Base-by-base conservation (phyloP, 805 yeast species). In the Candida easanensis region DNA sequence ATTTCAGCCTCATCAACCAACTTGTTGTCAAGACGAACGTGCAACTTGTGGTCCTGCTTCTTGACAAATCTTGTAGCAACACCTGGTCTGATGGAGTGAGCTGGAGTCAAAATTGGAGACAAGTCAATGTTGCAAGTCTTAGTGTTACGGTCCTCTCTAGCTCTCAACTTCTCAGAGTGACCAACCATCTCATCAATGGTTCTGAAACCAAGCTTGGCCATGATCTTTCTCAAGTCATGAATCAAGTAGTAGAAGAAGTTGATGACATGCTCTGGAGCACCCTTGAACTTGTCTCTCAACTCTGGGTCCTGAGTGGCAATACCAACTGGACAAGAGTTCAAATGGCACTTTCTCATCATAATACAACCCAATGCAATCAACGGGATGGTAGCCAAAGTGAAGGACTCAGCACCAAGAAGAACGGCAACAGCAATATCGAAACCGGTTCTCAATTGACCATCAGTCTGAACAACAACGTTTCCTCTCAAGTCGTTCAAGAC, bases 181-280 rank as follows among this genome's bases (percentile, higher is more conserved):
- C 99, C 99, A 57, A 91, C 90, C 99, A 91, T 91, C 73, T 93
- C 99, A 65, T 88, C 91, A 63, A 91, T 80, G 41, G 96, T 88
- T 63, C 98, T 79, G 81, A 84, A 93, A 44, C 99, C 99, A 51
- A 91, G 79, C 61, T 81, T 78, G 33, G 99, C 97, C 99, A 91
- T 91, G 58, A 87, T 84, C 46, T 75, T 78, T 63, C 99, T 80
- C 62, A 93, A 79, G 69, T 91, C 99, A 58, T 89, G 88, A 44
- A 97, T 82, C 64, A 91, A 74, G 70, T 90, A 93, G 74, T 84
- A 91, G 77, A 93, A 93, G 76, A 91, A 93, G 76, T 91, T 91
- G 68, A 91, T 90, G 46, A 91, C 98, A 62, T 91, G 97, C 70
- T 91, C 99, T 40, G 99, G 99, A 39, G 97, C 90, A 62, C 99